phyloP scores from a whole-genome alignment of 192 early-diverging fungal genomes.

The Funneliformis mosseae region DNA sequence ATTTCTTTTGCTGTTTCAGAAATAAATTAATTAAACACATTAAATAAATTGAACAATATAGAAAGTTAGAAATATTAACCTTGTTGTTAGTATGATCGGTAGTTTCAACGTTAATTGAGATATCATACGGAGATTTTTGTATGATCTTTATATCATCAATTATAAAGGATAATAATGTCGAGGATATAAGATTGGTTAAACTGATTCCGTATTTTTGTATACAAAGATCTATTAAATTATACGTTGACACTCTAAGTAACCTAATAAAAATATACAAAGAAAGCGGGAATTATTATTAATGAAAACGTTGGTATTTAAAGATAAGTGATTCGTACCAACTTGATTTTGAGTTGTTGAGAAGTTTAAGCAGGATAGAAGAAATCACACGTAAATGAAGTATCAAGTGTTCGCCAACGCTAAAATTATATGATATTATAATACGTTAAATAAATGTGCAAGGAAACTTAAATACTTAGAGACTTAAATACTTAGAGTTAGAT shows the following conservation, averaged over 20 bases:
- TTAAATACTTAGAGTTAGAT: not conserved
- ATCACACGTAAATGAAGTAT: slow-evolving; percentile 38
- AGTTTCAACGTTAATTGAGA: not conserved
- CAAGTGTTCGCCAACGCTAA: slow-evolving; percentile 41
- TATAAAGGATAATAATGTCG: slow-evolving; percentile 2
- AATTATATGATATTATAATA: not conserved
- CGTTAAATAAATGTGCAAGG: not conserved
- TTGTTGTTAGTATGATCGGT: not conserved
- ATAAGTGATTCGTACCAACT: slow-evolving; percentile 34
- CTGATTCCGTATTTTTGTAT: slow-evolving; percentile 34
- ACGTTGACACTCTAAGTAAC: slow-evolving; percentile 7
- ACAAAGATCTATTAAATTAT: slow-evolving; percentile 19
- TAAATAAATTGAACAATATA: not conserved
- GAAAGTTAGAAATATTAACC: not conserved
- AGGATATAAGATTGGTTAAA: not conserved
- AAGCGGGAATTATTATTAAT: not conserved
- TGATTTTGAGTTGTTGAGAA: slow-evolving; percentile 42
- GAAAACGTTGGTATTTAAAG: not conserved
- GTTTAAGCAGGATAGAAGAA: slow-evolving; percentile 36
- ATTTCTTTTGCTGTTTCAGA: not conserved
- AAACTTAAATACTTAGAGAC: no score
- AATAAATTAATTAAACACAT: not conserved
- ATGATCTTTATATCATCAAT: slow-evolving; percentile 22
- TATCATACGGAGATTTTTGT: not conserved
- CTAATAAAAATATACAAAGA: slow-evolving; percentile 2